Conservation (phyloP, 768 basidiomycete genomes). For the Cantharellus cinnabarinus region DNA sequence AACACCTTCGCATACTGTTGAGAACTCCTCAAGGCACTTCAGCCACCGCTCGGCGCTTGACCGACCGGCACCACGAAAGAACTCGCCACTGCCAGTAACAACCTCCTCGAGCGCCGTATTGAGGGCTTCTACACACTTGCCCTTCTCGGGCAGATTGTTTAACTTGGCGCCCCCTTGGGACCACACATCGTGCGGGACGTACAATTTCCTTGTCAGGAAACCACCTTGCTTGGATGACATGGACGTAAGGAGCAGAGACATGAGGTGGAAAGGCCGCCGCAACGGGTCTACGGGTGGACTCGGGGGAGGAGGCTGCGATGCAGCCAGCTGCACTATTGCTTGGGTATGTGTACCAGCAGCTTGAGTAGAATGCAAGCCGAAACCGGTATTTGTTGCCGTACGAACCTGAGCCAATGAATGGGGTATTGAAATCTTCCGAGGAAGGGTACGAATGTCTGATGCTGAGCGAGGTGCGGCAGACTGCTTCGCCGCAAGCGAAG, state of each 20-base stretch:
- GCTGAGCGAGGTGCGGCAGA: too few relatives aligned
- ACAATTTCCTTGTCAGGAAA: constrained; percentile 67
- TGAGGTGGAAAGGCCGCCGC: constrained; percentile 78
- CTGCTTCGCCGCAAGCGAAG: too few relatives aligned
- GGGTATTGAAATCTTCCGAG: too few relatives aligned
- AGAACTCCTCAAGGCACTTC: constrained; percentile 60
- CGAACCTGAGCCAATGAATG: too few relatives aligned
- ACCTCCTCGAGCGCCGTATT: constrained; percentile 64
- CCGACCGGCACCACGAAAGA: constrained; percentile 38
- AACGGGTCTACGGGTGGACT: constrained; percentile 49
- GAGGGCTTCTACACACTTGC: constrained; percentile 63
- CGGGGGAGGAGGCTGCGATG: constrained; percentile 59
- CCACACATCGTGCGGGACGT: constrained; percentile 82
- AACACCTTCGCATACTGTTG: constrained; percentile 54
- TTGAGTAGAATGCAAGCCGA: not conserved
- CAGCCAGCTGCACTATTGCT: constrained; percentile 25
- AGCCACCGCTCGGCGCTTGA: constrained; percentile 69
- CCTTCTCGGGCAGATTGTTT: constrained; percentile 61
- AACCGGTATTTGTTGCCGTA: too few relatives aligned
- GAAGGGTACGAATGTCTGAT: too few relatives aligned
- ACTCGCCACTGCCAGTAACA: constrained; percentile 44
- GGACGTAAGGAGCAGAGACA: constrained; percentile 56
- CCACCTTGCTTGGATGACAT: constrained; percentile 70
- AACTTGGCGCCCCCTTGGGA: constrained; percentile 74
- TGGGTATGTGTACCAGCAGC: constrained; percentile 8